phyloP scores from a whole-genome alignment of 73 alveolate species.

The Paramecium pentaurelia region DNA sequence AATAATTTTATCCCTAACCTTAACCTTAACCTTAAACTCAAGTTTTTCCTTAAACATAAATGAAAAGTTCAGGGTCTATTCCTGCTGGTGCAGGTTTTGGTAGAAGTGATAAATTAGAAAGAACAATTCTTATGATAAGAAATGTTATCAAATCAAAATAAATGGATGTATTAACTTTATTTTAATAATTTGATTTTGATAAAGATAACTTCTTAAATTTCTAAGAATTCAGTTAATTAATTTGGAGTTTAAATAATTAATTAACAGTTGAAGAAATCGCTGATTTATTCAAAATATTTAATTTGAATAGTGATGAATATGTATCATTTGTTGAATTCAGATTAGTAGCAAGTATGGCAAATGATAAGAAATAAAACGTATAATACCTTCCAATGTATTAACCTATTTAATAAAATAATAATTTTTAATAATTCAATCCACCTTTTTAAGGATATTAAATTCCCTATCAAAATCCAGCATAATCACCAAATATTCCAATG shows the following conservation, averaged over 20 bases:
- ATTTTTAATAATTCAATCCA: not conserved
- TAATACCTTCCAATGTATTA: not conserved
- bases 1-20: not conserved
- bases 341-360: constrained; percentile 3
- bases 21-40: not conserved
- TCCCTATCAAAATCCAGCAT: not conserved
- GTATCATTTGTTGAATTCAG: not conserved
- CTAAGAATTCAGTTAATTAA: not conserved
- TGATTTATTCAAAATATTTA: not conserved
- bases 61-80: not conserved
- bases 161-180: not conserved
- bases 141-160: not conserved
- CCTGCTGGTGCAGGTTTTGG: constrained; percentile 27
- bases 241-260: not conserved
- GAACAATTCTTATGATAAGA: not conserved
- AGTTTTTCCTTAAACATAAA: not conserved
- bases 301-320: not conserved
- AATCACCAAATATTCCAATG: not conserved
- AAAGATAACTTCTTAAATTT: not conserved
- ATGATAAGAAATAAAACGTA: not conserved
- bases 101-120: not conserved
- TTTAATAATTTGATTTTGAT: not conserved
- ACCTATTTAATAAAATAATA: not conserved
- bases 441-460: not conserved
- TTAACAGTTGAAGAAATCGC: constrained; percentile 2